Evolutionary conservation across 345 rosid species (phyloP).

Genomic region (Salix purpurea): DNA sequence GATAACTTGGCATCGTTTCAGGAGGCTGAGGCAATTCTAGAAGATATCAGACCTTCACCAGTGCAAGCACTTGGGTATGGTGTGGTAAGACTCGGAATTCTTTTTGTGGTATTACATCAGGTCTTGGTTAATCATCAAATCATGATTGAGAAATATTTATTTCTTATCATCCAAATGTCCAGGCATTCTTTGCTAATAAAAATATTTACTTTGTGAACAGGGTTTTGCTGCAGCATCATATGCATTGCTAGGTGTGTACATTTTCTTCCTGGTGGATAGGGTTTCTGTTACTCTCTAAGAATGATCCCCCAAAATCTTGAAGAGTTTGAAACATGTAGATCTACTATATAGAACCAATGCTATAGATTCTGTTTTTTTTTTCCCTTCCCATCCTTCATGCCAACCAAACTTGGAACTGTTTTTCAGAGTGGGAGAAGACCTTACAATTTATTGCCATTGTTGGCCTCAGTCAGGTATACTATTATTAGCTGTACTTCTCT

Average conservation of each 20-base stretch:
- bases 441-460: constrained; percentile 71
- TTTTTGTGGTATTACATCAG: not conserved
- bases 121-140: constrained; percentile 1
- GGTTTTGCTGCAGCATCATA: constrained; percentile 53
- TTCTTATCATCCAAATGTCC: not conserved
- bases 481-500: constrained; percentile 8
- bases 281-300: not conserved
- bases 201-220: constrained; percentile 38
- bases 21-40: constrained; percentile 94
- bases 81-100: constrained; percentile 52
- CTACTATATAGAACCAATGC: not conserved
- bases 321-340: not conserved
- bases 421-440: constrained; percentile 89
- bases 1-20: constrained; percentile 23
- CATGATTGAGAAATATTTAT: not conserved
- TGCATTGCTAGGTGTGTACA: constrained; percentile 58
- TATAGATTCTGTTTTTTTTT: constrained; percentile 1
- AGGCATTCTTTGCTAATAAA: constrained; percentile 8
- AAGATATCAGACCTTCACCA: constrained; percentile 72
- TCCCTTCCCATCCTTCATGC: not conserved
- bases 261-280: not conserved
- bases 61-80: constrained; percentile 61
- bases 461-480: constrained; percentile 67
- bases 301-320: not conserved
- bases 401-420: constrained; percentile 5